Percentiles rank a stretch among this genome's conserved stretches.
phyloP scores from a whole-genome alignment of 805 yeast genomes.

The Myxozyma nipponensis region DNA sequence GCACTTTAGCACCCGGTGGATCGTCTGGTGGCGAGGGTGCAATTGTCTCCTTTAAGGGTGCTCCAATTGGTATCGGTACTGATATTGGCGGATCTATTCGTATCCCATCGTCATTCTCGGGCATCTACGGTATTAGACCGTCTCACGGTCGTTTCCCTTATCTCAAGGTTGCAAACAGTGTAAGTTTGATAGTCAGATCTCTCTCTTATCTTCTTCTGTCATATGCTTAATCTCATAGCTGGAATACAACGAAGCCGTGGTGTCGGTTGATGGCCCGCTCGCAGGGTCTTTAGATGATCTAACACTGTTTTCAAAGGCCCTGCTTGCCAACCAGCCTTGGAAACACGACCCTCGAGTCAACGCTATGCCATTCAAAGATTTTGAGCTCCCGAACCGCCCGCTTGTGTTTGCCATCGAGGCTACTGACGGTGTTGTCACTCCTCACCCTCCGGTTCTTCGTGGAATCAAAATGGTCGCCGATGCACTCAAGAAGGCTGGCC shows the following conservation, averaged over 20 bases:
- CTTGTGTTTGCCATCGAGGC: slow-evolving; percentile 43
- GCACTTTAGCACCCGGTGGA: slow-evolving; percentile 48
- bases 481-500: slow-evolving; percentile 41
- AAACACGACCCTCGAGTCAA: slow-evolving; percentile 42
- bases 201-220: slow-evolving; percentile 43
- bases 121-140: slow-evolving; percentile 57
- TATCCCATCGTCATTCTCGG: slow-evolving; percentile 46
- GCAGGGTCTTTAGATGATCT: slow-evolving; percentile 49
- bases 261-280: slow-evolving; percentile 54
- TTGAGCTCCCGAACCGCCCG: slow-evolving; percentile 36
- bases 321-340: slow-evolving; percentile 43
- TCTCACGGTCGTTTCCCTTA: slow-evolving; percentile 51
- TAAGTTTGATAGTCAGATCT: slow-evolving; percentile 36
- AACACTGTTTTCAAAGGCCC: slow-evolving; percentile 46
- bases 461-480: slow-evolving; percentile 41
- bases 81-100: slow-evolving; percentile 55
- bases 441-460: slow-evolving; percentile 49
- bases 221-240: no score
- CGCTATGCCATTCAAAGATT: slow-evolving; percentile 40
- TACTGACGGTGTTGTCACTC: slow-evolving; percentile 46
- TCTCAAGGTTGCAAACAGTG: slow-evolving; percentile 42
- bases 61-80: slow-evolving; percentile 48
- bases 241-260: slow-evolving; percentile 39
- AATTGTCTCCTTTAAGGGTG: slow-evolving; percentile 43
- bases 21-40: slow-evolving; percentile 57